phyloP scores from a whole-genome alignment of 306 rosid species.

The Prunus mume region DNA sequence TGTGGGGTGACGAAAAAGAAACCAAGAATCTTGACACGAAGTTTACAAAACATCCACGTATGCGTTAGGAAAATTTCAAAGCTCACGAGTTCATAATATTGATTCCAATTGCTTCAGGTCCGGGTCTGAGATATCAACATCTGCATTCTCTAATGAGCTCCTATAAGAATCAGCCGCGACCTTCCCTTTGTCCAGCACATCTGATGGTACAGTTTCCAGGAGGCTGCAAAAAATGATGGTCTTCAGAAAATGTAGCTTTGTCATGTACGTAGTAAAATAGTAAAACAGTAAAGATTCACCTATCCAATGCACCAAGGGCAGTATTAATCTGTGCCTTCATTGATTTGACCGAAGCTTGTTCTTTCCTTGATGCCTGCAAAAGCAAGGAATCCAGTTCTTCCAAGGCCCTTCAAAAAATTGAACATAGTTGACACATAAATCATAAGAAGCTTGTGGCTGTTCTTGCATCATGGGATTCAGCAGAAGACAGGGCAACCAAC shows the following conservation, averaged over 20 bases:
- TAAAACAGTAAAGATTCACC: constrained; percentile 32
- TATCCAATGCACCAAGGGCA: constrained; percentile 62
- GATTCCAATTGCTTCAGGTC: constrained; percentile 70
- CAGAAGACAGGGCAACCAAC: background rate
- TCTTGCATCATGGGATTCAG: background rate
- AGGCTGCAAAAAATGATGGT: constrained; percentile 56
- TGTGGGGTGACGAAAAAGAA: too few relatives aligned
- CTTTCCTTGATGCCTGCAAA: constrained; percentile 84
- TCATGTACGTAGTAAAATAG: background rate
- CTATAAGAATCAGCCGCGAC: constrained; percentile 73
- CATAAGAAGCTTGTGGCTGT: background rate
- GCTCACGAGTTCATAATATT: constrained; percentile 41
- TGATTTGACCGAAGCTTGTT: constrained; percentile 65
- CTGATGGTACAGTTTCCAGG: constrained; percentile 80
- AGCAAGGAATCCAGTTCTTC: constrained; percentile 86
- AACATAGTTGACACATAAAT: constrained; percentile 12
- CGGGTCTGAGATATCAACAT: constrained; percentile 46
- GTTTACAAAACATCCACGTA: background rate
- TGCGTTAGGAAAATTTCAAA: background rate
- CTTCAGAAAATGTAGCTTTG: constrained; percentile 19
- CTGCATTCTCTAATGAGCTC: constrained; percentile 48
- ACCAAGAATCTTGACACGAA: background rate
- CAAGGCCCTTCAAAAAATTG: constrained; percentile 55
- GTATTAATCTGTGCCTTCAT: constrained; percentile 61
- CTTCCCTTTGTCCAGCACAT: constrained; percentile 71